phyloP scores from a whole-genome alignment of 1,284 basidiomycete species.

The Ceratobasidium theobromae region DNA sequence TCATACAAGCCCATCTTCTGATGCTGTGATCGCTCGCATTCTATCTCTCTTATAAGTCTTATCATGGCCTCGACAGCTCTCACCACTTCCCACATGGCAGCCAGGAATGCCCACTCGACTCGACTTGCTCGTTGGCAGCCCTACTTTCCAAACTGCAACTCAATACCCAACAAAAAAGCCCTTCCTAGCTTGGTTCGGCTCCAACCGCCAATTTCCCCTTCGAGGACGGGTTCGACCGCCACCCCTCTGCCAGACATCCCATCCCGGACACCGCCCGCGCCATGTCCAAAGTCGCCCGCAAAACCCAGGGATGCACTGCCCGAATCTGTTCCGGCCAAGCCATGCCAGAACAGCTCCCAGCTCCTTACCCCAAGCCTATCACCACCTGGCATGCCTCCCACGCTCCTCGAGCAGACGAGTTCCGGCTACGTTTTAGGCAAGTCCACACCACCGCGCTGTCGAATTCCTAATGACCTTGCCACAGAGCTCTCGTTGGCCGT shows the following conservation, averaged over 20 bases:
- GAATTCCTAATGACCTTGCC: not conserved
- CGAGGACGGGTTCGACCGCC: not conserved
- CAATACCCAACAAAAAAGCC: constrained; percentile 25
- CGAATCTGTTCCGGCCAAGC: not conserved
- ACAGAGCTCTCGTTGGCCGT: constrained; percentile 23
- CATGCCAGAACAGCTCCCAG: not conserved
- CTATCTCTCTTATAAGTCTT: not conserved
- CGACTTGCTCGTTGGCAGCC: constrained; percentile 24
- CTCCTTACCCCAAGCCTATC: constrained; percentile 15
- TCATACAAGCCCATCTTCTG: constrained; percentile 26
- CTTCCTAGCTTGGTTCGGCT: constrained; percentile 17
- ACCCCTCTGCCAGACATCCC: not conserved
- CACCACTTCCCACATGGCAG: not conserved
- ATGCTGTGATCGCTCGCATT: not conserved
- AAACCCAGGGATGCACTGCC: not conserved
- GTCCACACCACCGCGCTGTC: not conserved
- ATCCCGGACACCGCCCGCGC: not conserved
- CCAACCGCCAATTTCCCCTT: not conserved
- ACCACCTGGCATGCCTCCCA: constrained; percentile 17
- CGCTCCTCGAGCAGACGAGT: constrained; percentile 23
- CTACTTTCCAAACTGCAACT: constrained; percentile 11
- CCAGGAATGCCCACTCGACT: not conserved
- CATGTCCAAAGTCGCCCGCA: not conserved
- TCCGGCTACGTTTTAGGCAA: constrained; percentile 25
- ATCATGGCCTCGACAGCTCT: constrained; percentile 2